Base-by-base conservation (phyloP, 179 eudicot species). In the Pouteria campechiana region DNA sequence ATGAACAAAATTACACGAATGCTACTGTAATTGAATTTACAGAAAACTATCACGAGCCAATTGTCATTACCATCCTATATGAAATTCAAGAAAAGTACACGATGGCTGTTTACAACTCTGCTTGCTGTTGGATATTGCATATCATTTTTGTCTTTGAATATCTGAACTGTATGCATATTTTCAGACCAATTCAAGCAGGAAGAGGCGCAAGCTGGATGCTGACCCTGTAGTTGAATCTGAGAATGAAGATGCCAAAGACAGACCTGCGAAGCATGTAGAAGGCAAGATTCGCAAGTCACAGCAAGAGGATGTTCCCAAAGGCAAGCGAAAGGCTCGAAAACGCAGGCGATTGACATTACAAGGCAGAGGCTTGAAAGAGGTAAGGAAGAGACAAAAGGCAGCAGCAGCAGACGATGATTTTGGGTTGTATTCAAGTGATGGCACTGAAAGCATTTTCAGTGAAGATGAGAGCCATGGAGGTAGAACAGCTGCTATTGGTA, bases 311-410 rank as follows among this genome's bases (percentile, higher is more conserved):
- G 70, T 72, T 40, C 87, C 90, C 0, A 90, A 76, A 66, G 87
- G 98, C 17, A 86, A 90, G 63, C 63, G 90, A 41, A 79, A 86
- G 44, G 87, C 78, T 37, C 70, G 94, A 35, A 81, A 81, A 25
- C 71, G 84, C 23, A 75, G 82, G 69, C 66, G 82, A 44, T 60
- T 79, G 37, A 75, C 90, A 27, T 47, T 72, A 36, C 80, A 59
- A 53, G 87, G 90, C 25, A 76, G 82, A 61, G 73, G 73, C 27
- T 54, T 72, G 2, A 78, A 70, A 49, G 86, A 75, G 44, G 65
- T 67, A 18, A 66, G 76, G 52, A 76, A 72, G 48, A 64, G 73
- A 37, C 76, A 65, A 19, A 76, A 76, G 57, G 68, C 62, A 21
- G 79, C 72, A 24, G 64, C 53, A 13, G 54, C 56, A 24, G 70